These are phyloP conservation scores for Gelatoporia subvermispora DNA, from an alignment of 768 basidiomycete genomes.

Conservation along the genomic window DNA sequence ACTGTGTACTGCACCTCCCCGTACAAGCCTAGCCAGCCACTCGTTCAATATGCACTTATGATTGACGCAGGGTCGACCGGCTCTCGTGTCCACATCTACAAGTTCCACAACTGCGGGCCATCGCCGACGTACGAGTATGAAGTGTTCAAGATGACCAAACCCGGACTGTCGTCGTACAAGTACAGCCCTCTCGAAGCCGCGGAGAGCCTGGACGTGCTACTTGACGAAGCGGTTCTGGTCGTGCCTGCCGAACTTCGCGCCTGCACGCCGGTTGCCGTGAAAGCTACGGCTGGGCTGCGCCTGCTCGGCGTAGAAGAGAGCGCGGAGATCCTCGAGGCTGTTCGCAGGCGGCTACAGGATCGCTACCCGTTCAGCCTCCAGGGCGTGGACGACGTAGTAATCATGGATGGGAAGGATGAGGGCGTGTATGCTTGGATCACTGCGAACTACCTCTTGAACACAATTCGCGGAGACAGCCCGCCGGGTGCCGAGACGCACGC, in stretches of 20 bases:
- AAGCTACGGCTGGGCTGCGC: conserved; percentile 88
- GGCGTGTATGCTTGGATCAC: conserved; percentile 99
- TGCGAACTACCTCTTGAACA: conserved; percentile 84
- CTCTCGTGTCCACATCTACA: conserved; percentile 97
- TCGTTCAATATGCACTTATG: conserved; percentile 94
- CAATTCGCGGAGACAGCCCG: conserved; percentile 54
- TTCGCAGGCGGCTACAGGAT: conserved; percentile 50
- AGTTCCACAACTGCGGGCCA: conserved; percentile 85
- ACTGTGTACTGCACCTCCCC: conserved; percentile 71
- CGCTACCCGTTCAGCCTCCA: conserved; percentile 66
- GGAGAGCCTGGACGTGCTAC: conserved; percentile 66
- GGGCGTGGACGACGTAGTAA: conserved; percentile 62
- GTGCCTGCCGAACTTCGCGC: conserved; percentile 61
- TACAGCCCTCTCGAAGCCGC: conserved; percentile 68
- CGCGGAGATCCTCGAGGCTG: conserved; percentile 69
- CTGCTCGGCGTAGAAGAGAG: conserved; percentile 60
- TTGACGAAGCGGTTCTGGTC: conserved; percentile 74
- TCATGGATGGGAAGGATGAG: conserved; percentile 96
- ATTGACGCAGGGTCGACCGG: conserved; percentile 98
- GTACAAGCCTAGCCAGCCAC: conserved; percentile 38
- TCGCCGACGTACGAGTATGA: conserved; percentile 88
- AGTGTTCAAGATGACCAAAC: conserved; percentile 77
- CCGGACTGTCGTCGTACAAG: conserved; percentile 68
- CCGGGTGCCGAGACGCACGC: conserved; percentile 61
- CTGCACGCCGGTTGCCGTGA: conserved; percentile 88